Conservation (phyloP, 1,139 yeast genomes). For the Pichia norvegensis region DNA sequence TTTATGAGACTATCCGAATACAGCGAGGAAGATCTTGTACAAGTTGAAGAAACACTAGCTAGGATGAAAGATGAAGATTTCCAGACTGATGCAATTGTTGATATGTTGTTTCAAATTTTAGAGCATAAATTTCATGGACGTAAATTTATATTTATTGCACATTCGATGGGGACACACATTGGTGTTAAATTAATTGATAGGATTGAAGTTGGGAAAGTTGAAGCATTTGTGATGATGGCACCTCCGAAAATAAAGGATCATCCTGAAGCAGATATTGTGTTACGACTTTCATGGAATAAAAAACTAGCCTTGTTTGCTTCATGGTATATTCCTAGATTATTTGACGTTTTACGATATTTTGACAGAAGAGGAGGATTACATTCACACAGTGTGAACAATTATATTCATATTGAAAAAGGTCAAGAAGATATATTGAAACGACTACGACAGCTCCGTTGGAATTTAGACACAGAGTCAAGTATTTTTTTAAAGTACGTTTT, state of each 20-base stretch:
- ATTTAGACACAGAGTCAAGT: slow-evolving; percentile 52
- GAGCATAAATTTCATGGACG: slow-evolving; percentile 29
- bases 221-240: slow-evolving; percentile 42
- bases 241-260: slow-evolving; percentile 40
- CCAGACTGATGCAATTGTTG: slow-evolving; percentile 42
- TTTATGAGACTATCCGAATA: slow-evolving; percentile 22
- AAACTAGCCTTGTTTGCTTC: slow-evolving; percentile 17
- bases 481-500: slow-evolving; percentile 47
- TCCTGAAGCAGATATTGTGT: slow-evolving; percentile 11
- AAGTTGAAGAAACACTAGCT: slow-evolving; percentile 20
- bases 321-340: slow-evolving; percentile 41
- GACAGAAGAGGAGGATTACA: slow-evolving; percentile 58
- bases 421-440: slow-evolving; percentile 34
- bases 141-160: slow-evolving; percentile 56
- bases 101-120: slow-evolving; percentile 31
- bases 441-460: slow-evolving; percentile 61
- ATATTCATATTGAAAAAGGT: slow-evolving; percentile 22
- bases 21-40: slow-evolving; percentile 19
- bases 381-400: slow-evolving; percentile 43
- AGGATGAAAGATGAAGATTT: slow-evolving; percentile 36
- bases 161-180: slow-evolving; percentile 68
- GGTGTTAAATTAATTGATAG: slow-evolving; percentile 41
- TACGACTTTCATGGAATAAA: slow-evolving; percentile 12
- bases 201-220: slow-evolving; percentile 37
- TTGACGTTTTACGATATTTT: slow-evolving; percentile 47